Percentiles rank a stretch among this genome's conserved stretches.
Evolutionary conservation across 768 basidiomycete species (phyloP).

Genomic region (Mycena indigotica): DNA sequence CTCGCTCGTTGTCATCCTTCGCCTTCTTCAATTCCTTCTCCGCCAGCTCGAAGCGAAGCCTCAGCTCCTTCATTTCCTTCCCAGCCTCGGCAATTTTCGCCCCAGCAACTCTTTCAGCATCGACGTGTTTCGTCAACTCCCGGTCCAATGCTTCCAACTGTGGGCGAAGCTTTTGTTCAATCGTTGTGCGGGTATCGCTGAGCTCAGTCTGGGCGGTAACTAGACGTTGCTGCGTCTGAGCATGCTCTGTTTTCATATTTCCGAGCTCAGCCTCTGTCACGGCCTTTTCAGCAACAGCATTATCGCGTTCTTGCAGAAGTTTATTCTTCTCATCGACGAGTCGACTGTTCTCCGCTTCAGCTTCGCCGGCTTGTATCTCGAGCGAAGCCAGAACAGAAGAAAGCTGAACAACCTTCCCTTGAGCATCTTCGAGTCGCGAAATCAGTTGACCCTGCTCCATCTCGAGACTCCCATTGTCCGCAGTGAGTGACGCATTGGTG

Average conservation of each 20-base stretch:
- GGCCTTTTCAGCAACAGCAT: neutral
- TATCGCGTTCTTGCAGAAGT: neutral
- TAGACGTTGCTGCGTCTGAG: neutral
- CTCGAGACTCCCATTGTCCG: neutral
- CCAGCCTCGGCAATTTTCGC: neutral
- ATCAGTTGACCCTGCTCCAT: neutral
- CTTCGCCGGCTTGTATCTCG: neutral
- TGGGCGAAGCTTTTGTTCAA: neutral
- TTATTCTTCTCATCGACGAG: neutral
- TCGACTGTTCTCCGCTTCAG: neutral
- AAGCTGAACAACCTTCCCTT: neutral
- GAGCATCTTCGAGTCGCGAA: neutral
- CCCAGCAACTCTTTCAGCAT: neutral
- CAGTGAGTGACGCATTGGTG: neutral
- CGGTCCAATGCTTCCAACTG: neutral
- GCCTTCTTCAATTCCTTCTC: neutral
- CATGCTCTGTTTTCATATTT: neutral
- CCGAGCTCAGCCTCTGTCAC: neutral
- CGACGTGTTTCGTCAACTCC: neutral
- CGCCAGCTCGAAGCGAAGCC: neutral
- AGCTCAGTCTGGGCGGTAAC: neutral
- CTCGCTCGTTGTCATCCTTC: neutral
- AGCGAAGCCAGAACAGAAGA: neutral
- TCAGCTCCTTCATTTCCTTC: neutral
- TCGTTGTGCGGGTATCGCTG: neutral